Evolutionary conservation across 2,329 filamentous ascomycete species (phyloP).

Genomic region (Talaromyces sp.): DNA sequence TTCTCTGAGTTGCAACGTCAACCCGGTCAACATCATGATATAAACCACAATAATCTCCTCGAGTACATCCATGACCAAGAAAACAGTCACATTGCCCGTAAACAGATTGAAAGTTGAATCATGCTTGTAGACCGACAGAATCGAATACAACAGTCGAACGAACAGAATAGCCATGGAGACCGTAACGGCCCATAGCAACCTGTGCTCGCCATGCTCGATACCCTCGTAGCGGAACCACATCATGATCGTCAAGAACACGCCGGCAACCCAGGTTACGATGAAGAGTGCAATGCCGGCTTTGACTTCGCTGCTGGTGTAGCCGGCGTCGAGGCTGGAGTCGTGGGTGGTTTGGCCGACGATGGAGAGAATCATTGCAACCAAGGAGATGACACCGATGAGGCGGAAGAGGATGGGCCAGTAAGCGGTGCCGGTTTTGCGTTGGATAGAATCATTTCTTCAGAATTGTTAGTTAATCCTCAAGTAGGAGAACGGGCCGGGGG

Average conservation of each 20-base stretch:
- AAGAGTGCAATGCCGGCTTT: conserved; percentile 45
- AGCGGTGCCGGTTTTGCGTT: conserved; percentile 20
- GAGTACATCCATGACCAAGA: conserved; percentile 30
- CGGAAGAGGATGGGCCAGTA: conserved; percentile 28
- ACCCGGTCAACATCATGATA: conserved; percentile 26
- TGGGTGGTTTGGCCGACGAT: conserved; percentile 45
- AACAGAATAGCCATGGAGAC: conserved; percentile 30
- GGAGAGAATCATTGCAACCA: conserved; percentile 35
- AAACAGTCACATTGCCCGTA: conserved; percentile 25
- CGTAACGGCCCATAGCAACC: conserved; percentile 28
- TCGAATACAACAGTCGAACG: conserved; percentile 30
- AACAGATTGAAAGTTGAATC: conserved; percentile 25
- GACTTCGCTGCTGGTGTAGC: conserved; percentile 33
- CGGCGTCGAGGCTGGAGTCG: conserved; percentile 26
- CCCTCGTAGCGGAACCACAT: conserved; percentile 25
- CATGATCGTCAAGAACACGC: conserved; percentile 34
- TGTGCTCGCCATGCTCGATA: conserved; percentile 28
- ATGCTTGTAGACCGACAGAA: conserved; percentile 28
- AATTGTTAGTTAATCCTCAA: not conserved
- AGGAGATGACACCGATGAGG: conserved; percentile 30
- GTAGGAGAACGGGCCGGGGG: too few species aligned
- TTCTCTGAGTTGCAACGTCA: conserved; percentile 19
- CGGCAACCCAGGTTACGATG: conserved; percentile 26
- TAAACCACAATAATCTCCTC: conserved; percentile 32
- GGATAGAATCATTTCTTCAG: conserved; percentile 26